Evolutionary conservation across 208 protist genomes (phyloP).

Genomic region (Wallacemonas sp.): DNA sequence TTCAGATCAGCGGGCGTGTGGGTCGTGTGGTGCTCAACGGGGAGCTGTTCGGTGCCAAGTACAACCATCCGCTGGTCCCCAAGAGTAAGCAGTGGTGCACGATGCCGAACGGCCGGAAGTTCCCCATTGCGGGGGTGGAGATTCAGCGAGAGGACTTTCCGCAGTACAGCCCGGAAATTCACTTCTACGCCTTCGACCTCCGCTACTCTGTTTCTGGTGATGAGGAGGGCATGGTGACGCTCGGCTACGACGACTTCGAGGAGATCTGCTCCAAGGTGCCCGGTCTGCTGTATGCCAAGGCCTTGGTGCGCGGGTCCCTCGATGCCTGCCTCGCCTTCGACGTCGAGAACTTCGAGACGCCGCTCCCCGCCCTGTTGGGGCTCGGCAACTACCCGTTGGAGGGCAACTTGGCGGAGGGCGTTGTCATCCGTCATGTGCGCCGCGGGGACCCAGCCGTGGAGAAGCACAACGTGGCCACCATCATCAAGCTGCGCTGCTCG

Average conservation of each 20-base stretch:
- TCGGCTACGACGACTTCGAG: conserved; percentile 80
- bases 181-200: conserved; percentile 88
- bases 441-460: conserved; percentile 73
- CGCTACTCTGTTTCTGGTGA: conserved; percentile 83
- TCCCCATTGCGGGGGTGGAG: conserved; percentile 78
- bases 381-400: conserved; percentile 89
- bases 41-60: conserved; percentile 88
- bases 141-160: conserved; percentile 87
- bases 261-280: conserved; percentile 75
- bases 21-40: conserved; percentile 78
- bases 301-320: conserved; percentile 80
- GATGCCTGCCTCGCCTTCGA: conserved; percentile 87
- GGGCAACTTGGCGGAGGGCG: conserved; percentile 88
- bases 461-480: conserved; percentile 73
- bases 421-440: conserved; percentile 83
- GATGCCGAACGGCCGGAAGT: conserved; percentile 75
- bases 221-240: conserved; percentile 75
- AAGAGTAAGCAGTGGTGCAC: conserved; percentile 84
- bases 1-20: conserved; percentile 57
- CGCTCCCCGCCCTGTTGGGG: conserved; percentile 78
- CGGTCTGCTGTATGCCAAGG: conserved; percentile 68
- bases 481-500: conserved; percentile 87
- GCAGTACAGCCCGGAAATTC: conserved; percentile 89
- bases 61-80: conserved; percentile 85
- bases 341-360: conserved; percentile 86